A percentile compares a stretch with the other conserved stretches of the same genome.
Evolutionary conservation across 2,329 filamentous ascomycete species (phyloP).

Genomic region (Bipolaris victoriae): DNA sequence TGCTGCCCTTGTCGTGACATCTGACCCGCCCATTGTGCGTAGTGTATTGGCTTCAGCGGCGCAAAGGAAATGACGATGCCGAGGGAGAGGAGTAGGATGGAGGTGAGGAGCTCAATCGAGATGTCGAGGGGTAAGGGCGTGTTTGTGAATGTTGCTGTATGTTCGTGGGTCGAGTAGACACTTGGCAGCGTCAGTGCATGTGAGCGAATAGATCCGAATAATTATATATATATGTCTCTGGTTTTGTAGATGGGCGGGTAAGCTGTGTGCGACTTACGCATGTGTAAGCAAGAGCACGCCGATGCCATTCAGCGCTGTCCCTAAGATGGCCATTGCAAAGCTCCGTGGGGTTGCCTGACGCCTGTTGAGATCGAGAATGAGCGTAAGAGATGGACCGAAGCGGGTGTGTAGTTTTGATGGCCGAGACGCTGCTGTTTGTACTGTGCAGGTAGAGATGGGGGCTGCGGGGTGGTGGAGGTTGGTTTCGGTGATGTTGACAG

Average conservation of each 20-base stretch:
- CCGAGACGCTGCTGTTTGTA: not conserved
- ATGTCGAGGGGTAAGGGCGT: constrained; percentile 79
- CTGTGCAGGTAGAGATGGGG: not conserved
- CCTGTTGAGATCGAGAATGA: not conserved
- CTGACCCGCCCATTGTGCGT: constrained; percentile 81
- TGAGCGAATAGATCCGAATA: not conserved
- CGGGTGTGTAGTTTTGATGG: not conserved
- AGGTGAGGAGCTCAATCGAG: constrained; percentile 80
- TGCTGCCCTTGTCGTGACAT: constrained; percentile 76
- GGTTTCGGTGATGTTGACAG: constrained; percentile 16
- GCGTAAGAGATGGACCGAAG: not conserved
- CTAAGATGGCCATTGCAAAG: constrained; percentile 70
- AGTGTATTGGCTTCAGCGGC: constrained; percentile 81
- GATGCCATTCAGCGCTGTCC: constrained; percentile 71
- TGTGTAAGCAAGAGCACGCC: constrained; percentile 83
- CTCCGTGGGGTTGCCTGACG: not conserved
- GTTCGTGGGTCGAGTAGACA: constrained; percentile 95
- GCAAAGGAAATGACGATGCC: constrained; percentile 82
- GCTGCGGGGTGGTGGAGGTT: not conserved
- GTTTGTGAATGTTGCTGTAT: constrained; percentile 71
- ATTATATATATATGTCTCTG: not conserved
- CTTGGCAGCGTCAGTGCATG: constrained; percentile 57
- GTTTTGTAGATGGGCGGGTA: not conserved
- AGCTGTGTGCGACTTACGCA: constrained; percentile 67
- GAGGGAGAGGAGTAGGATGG: constrained; percentile 78